These are phyloP conservation scores for Niveomyces coronatus DNA, from an alignment of 2,329 filamentous ascomycete species.

Conservation along the genomic window DNA sequence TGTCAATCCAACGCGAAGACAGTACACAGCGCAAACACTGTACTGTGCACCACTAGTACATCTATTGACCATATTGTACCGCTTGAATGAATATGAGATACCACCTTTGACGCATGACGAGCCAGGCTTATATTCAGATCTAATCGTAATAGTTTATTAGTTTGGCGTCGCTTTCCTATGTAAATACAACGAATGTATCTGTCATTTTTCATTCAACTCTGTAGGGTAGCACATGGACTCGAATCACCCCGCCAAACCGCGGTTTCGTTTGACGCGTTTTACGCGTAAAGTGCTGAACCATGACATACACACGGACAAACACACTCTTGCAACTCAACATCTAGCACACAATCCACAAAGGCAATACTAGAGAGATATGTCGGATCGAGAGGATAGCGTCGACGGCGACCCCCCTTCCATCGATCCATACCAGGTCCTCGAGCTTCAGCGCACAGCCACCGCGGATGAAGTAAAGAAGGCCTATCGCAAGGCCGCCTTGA, in stretches of 20 bases:
- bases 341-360: slow-evolving; percentile 10
- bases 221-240: neutral
- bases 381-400: slow-evolving; percentile 39
- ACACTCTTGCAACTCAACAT: slow-evolving; percentile 3
- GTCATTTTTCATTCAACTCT: too few species aligned
- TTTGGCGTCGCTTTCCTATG: too few species aligned
- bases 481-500: slow-evolving; percentile 84
- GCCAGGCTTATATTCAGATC: too few species aligned
- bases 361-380: too few species aligned
- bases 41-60: too few species aligned
- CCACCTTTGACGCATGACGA: too few species aligned
- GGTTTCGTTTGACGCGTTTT: neutral
- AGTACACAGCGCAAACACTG: too few species aligned
- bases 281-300: slow-evolving; percentile 12
- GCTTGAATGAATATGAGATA: too few species aligned
- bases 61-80: too few species aligned
- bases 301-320: slow-evolving; percentile 8
- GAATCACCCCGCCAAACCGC: neutral
- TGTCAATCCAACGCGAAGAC: too few species aligned
- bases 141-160: too few species aligned
- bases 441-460: slow-evolving; percentile 59
- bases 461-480: slow-evolving; percentile 75
- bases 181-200: too few species aligned
- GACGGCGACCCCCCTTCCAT: slow-evolving; percentile 52
- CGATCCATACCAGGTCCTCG: slow-evolving; percentile 73